Evolutionary conservation across 208 protist genomes (phyloP).

Genomic region (Trypanosoma grayi): DNA sequence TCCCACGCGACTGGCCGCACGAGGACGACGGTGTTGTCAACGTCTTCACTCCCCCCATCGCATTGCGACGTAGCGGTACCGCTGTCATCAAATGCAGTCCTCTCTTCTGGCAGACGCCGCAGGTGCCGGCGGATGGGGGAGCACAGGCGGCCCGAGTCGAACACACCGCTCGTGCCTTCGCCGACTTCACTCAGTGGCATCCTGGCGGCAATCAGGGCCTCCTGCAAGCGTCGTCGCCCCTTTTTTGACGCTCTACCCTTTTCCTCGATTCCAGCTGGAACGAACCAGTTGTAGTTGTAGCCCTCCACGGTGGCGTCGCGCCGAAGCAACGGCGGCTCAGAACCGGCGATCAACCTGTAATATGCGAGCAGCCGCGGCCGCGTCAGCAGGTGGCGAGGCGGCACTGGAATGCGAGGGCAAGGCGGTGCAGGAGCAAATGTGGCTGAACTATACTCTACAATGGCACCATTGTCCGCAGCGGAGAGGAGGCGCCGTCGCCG

Average conservation of each 20-base stretch:
- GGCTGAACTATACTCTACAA: constrained; percentile 9
- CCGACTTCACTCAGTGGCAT: background rate
- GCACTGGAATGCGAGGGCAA: constrained; percentile 9
- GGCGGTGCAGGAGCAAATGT: background rate
- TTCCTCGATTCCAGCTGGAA: constrained; percentile 1
- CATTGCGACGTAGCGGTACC: background rate
- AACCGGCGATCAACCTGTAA: constrained; percentile 3
- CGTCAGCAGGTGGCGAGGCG: constrained; percentile 13
- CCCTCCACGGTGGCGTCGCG: background rate
- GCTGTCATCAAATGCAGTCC: background rate
- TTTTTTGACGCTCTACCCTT: background rate
- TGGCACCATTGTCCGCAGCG: constrained; percentile 17
- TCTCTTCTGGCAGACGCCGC: background rate
- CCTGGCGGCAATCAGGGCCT: constrained; percentile 2
- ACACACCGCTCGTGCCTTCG: constrained; percentile 4
- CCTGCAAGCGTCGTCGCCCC: constrained; percentile 1
- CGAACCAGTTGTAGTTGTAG: constrained; percentile 28
- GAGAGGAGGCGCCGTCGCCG: constrained; percentile 11
- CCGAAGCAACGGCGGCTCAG: background rate
- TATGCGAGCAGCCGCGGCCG: constrained; percentile 9
- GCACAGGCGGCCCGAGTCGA: constrained; percentile 23
- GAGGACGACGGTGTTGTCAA: constrained; percentile 32
- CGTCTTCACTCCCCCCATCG: background rate
- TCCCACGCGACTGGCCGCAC: constrained; percentile 46
- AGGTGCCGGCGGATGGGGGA: constrained; percentile 16